Evolutionary conservation across 805 yeast species (phyloP), one percentile per base, ranked within the genome.

Genomic region (Ogataea ramenticola): DNA sequence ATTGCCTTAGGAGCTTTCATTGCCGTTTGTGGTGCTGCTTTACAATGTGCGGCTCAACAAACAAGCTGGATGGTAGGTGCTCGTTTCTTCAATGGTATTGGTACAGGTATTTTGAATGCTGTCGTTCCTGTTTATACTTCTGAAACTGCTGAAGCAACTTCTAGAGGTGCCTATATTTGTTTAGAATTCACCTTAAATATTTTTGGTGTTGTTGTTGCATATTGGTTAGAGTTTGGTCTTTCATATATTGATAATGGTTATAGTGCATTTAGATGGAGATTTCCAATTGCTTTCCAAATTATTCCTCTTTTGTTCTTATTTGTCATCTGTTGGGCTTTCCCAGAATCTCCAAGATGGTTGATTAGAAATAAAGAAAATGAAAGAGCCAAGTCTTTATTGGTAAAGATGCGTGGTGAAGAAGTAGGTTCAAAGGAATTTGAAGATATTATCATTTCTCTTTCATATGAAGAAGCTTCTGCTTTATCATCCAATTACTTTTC

Each of bases 301-400:
- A 44, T 50, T 24, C 52, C 52, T n/a, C 35, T 49, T 35, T 37
- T 36, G 7, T 30, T 51, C 17, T 46, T 52, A 37, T 42, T 56
- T 14, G 46, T 49, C 14, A 47, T 48, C 19, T 51, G 50, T 41
- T 53, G 56, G 36, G 46, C 48, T 43, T 56, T 56, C 48, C 75
- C 76, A 2, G 75, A 71, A 51, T 67, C 73, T 11, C 75, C 75
- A 20, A 60, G 75, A 56, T 68, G 71, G 69, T 51, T 68, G 22
- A 43, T 56, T 42, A 58, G 67, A 22, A 66, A 65, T 48, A 74
- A 71, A 16, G 54, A 58, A 37, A 46, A 57, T 37, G 73, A 67
- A 4, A 60, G 74, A 46, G 81, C 80, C 14, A 60, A 65, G 46
- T 49, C 46, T 1, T 54, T 75, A 36, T 64, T 77, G 52, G 46